These are phyloP conservation scores for Melastoma malabathricum DNA, from an alignment of 345 rosid genomes.

Conservation along the genomic window DNA sequence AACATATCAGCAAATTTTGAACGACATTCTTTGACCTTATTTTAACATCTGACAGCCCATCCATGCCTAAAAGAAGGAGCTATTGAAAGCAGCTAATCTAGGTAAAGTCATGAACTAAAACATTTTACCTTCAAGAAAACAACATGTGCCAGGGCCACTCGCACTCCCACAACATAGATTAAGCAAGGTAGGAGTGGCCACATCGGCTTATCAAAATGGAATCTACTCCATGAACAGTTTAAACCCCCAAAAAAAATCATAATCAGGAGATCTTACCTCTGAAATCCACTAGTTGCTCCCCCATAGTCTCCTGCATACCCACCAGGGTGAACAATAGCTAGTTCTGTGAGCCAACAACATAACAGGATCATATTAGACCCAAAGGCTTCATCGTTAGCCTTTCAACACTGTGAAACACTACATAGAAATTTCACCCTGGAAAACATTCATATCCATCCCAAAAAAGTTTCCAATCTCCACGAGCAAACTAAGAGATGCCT, in stretches of 20 bases:
- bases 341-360: slow-evolving; percentile 30
- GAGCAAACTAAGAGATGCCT: no score
- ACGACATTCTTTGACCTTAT: no score
- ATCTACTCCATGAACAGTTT: neutral
- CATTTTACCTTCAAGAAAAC: no score
- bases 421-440: neutral
- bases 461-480: no score
- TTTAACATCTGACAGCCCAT: no score
- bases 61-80: neutral
- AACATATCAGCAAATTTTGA: neutral
- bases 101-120: no score
- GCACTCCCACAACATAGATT: no score
- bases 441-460: no score
- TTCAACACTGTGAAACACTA: neutral
- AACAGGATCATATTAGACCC: neutral
- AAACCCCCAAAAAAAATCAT: neutral
- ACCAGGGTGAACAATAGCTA: slow-evolving; percentile 43
- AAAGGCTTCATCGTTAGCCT: neutral
- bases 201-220: neutral
- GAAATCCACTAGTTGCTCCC: slow-evolving; percentile 14
- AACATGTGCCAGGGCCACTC: no score
- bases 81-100: no score
- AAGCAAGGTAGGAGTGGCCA: neutral
- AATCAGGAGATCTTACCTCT: slow-evolving; percentile 1
- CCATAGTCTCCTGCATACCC: slow-evolving; percentile 44